Conservation (phyloP, 768 basidiomycete species). For the Amanita pseudoporphyria region DNA sequence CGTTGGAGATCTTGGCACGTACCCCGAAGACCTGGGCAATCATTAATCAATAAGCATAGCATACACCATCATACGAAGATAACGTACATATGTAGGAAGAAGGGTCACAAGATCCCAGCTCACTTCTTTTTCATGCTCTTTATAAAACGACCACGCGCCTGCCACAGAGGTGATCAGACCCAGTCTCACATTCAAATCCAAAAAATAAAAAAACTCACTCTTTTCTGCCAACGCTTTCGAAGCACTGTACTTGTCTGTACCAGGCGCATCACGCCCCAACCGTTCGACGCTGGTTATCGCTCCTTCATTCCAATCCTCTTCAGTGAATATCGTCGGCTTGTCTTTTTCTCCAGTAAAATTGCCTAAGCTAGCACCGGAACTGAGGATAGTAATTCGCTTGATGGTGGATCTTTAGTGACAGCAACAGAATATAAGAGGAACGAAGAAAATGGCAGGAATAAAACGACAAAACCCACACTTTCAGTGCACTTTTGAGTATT, state of each 20-base stretch:
- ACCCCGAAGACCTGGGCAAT: conserved; percentile 21
- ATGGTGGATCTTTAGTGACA: conserved; percentile 22
- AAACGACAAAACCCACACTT: conserved; percentile 33
- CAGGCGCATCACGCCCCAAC: conserved; percentile 34
- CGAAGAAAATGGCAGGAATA: too few species aligned
- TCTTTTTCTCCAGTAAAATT: conserved; percentile 15
- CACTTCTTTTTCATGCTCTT: conserved; percentile 31
- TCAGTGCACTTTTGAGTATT: conserved; percentile 49
- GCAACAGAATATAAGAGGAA: neutral
- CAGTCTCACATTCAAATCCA: neutral
- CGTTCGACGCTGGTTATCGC: conserved; percentile 34
- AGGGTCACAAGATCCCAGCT: conserved; percentile 44
- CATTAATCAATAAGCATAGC: neutral
- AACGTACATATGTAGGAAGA: conserved; percentile 43
- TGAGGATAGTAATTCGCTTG: conserved; percentile 63
- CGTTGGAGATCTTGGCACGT: neutral
- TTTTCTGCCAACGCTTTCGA: conserved; percentile 60
- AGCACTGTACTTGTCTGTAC: conserved; percentile 41
- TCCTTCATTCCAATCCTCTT: conserved; percentile 54
- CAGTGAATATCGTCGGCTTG: conserved; percentile 26
- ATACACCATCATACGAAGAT: neutral
- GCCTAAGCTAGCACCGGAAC: conserved; percentile 45
- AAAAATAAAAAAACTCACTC: conserved; percentile 20
- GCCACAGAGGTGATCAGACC: too few species aligned
- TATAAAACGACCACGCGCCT: conserved; percentile 36